These are phyloP conservation scores for Batkoa obscura DNA, from an alignment of 371 early-diverging fungal genomes.

Conservation along the genomic window DNA sequence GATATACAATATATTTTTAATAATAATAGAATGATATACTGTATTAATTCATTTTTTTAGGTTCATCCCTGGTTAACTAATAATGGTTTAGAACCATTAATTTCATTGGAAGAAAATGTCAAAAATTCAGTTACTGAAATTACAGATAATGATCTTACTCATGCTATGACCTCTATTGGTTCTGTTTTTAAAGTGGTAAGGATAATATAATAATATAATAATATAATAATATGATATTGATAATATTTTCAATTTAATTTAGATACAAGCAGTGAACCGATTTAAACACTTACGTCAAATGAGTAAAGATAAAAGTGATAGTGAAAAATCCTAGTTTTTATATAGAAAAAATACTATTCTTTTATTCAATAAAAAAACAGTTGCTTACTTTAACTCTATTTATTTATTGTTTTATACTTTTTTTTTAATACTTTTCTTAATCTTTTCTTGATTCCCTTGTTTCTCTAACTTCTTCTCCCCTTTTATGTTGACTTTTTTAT, in stretches of 20 bases:
- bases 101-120: conserved; percentile 56
- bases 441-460: too few relatives aligned
- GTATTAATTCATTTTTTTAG: conserved; percentile 12
- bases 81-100: conserved; percentile 36
- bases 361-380: too few relatives aligned
- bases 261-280: background rate
- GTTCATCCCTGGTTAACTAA: conserved; percentile 75
- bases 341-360: too few relatives aligned
- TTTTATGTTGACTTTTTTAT: too few relatives aligned
- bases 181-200: conserved; percentile 15
- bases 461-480: too few relatives aligned
- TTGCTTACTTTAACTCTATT: too few relatives aligned
- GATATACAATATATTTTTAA: too few relatives aligned
- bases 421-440: too few relatives aligned
- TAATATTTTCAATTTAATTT: background rate
- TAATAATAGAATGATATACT: too few relatives aligned
- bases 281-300: background rate
- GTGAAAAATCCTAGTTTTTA: too few relatives aligned
- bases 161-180: conserved; percentile 48
- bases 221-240: too few relatives aligned
- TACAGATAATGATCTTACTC: conserved; percentile 64
- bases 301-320: background rate
- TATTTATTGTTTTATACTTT: too few relatives aligned
- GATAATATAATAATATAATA: background rate
- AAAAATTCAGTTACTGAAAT: conserved; percentile 41